Conservation (phyloP, 2,329 filamentous ascomycete genomes). For the Ceratocystis papillata region DNA sequence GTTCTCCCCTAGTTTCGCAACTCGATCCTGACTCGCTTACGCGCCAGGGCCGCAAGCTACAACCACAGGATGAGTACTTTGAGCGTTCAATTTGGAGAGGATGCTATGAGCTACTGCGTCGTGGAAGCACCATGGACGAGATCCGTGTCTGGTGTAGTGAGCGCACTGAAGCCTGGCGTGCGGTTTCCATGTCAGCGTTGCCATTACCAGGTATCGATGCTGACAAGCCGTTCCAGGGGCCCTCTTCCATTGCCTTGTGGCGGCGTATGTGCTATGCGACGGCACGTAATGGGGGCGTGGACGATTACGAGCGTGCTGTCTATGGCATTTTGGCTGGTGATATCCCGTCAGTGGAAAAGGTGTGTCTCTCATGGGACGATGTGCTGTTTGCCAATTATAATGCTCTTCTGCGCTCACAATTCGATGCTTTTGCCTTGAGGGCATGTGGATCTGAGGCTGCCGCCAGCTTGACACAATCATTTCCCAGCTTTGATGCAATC, state of each 20-base stretch:
- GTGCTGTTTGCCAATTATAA: conserved; percentile 81
- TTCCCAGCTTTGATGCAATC: conserved; percentile 54
- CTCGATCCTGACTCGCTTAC: conserved; percentile 84
- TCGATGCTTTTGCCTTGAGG: conserved; percentile 57
- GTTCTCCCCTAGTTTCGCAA: conserved; percentile 64
- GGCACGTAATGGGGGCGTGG: conserved; percentile 57
- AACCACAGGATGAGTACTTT: conserved; percentile 75
- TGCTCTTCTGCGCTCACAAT: conserved; percentile 66
- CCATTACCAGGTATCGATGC: conserved; percentile 45
- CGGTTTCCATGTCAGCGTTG: conserved; percentile 66
- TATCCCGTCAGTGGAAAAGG: conserved; percentile 60
- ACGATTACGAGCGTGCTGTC: conserved; percentile 76
- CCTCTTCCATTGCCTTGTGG: conserved; percentile 50
- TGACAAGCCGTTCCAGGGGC: conserved; percentile 34
- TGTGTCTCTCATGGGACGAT: conserved; percentile 75
- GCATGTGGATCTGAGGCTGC: conserved; percentile 44
- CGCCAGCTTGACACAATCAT: conserved; percentile 46
- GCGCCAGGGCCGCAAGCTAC: conserved; percentile 64
- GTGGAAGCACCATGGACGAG: conserved; percentile 62
- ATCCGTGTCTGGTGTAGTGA: conserved; percentile 81
- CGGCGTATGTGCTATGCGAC: conserved; percentile 64
- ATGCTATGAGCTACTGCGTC: conserved; percentile 85
- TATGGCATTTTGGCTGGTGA: conserved; percentile 87
- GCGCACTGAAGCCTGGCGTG: conserved; percentile 79
- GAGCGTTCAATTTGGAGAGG: conserved; percentile 86